phyloP scores from a whole-genome alignment of 2,329 filamentous ascomycete genomes.

The Monilinia aucupariae region DNA sequence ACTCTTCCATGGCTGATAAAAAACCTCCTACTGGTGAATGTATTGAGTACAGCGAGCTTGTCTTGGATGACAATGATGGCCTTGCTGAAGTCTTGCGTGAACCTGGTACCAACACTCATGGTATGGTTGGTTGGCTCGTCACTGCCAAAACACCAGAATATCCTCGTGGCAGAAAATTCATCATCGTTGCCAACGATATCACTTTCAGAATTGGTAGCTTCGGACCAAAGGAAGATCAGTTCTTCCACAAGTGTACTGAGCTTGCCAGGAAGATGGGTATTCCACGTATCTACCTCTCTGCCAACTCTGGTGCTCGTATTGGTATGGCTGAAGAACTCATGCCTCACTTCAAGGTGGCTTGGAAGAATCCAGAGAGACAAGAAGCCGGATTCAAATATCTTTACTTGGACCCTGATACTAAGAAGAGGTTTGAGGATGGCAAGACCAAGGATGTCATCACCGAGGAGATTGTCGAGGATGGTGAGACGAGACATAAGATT shows the following conservation, averaged over 20 bases:
- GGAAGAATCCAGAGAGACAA: conserved; percentile 78
- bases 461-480: conserved; percentile 77
- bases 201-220: conserved; percentile 99
- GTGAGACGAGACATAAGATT: conserved; percentile 89
- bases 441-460: conserved; percentile 75
- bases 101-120: conserved; percentile 88
- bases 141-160: conserved; percentile 95
- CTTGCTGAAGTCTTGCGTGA: conserved; percentile 90
- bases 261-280: conserved; percentile 90
- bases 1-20: conserved; percentile 69
- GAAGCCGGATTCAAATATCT: conserved; percentile 95
- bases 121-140: conserved; percentile 98
- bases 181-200: conserved; percentile 98
- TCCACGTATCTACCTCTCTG: conserved; percentile 93
- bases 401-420: conserved; percentile 81
- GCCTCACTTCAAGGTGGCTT: conserved; percentile 93
- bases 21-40: conserved; percentile 84
- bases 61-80: conserved; percentile 89
- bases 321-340: conserved; percentile 96
- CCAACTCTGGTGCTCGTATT: conserved; percentile 96
- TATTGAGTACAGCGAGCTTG: conserved; percentile 88
- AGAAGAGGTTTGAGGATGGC: conserved; percentile 78
- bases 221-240: conserved; percentile 91
- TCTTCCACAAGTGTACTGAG: conserved; percentile 99
- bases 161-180: conserved; percentile 82